Conservation (phyloP, 148 eudicot genomes). For the Silene uniflora region DNA sequence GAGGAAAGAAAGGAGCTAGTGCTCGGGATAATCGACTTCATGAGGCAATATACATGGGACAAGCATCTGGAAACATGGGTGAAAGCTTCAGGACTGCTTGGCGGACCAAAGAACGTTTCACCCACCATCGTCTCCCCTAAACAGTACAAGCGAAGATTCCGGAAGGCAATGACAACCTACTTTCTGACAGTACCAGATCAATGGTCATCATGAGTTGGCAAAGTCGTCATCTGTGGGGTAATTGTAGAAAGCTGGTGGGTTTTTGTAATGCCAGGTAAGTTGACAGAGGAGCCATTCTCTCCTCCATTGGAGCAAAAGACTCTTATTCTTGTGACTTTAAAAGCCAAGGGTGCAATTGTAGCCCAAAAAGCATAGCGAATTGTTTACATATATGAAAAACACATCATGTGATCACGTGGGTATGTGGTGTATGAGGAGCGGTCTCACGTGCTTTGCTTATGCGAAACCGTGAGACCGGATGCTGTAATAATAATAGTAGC, state of each 20-base stretch:
- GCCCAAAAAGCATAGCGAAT: conserved; percentile 13
- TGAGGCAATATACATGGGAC: conserved; percentile 98
- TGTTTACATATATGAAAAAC: not conserved
- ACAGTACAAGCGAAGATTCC: conserved; percentile 88
- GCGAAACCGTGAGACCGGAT: not conserved
- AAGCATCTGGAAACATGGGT: conserved; percentile 99
- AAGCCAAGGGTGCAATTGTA: conserved; percentile 12
- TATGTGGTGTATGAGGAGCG: not conserved
- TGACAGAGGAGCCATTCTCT: conserved; percentile 2
- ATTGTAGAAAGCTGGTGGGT: conserved; percentile 12
- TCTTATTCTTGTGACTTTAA: not conserved
- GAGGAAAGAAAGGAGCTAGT: conserved; percentile 83
- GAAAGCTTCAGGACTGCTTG: conserved; percentile 90
- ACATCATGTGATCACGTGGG: not conserved
- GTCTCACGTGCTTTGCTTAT: not conserved
- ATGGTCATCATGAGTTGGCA: conserved; percentile 51
- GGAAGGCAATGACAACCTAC: conserved; percentile 93
- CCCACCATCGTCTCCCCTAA: conserved; percentile 91
- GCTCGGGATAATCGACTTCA: conserved; percentile 83
- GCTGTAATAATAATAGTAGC: not conserved
- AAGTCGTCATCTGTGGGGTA: not conserved
- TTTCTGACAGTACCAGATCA: conserved; percentile 94
- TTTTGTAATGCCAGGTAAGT: not conserved
- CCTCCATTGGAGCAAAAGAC: conserved; percentile 1
- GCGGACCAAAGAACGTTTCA: conserved; percentile 80